Percentiles rank a stretch among this genome's conserved stretches.
phyloP scores from a whole-genome alignment of 306 rosid species.

The Cajanus cajan region DNA sequence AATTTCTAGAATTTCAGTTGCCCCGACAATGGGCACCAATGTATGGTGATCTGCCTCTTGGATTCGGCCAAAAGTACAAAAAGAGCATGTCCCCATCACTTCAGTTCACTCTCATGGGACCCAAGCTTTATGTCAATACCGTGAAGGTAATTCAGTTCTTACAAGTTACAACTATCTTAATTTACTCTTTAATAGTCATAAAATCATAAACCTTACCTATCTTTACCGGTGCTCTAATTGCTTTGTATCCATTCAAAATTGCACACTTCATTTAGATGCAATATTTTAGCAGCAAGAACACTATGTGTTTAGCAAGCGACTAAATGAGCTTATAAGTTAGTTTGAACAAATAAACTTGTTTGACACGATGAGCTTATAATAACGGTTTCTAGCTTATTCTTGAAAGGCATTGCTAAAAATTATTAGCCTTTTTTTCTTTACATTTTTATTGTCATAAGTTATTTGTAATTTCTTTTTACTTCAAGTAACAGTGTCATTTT shows the following conservation, averaged over 20 bases:
- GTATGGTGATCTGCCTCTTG: conserved; percentile 81
- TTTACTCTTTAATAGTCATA: background rate
- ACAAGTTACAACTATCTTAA: background rate
- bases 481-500: no score
- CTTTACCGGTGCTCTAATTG: background rate
- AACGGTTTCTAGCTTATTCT: no score
- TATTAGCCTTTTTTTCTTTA: no score
- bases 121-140: conserved; percentile 86
- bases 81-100: conserved; percentile 65
- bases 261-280: background rate
- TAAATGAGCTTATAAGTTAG: no score
- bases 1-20: conserved; percentile 86
- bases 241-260: background rate
- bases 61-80: conserved; percentile 51
- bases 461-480: no score
- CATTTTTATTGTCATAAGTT: no score
- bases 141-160: conserved; percentile 52
- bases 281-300: background rate
- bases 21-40: conserved; percentile 95
- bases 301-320: background rate
- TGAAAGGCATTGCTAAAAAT: no score
- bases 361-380: no score
- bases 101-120: conserved; percentile 79
- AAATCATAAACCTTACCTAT: background rate
- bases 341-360: no score